Evolutionary conservation across 768 basidiomycete species (phyloP).

Genomic region (Mycena rosella): DNA sequence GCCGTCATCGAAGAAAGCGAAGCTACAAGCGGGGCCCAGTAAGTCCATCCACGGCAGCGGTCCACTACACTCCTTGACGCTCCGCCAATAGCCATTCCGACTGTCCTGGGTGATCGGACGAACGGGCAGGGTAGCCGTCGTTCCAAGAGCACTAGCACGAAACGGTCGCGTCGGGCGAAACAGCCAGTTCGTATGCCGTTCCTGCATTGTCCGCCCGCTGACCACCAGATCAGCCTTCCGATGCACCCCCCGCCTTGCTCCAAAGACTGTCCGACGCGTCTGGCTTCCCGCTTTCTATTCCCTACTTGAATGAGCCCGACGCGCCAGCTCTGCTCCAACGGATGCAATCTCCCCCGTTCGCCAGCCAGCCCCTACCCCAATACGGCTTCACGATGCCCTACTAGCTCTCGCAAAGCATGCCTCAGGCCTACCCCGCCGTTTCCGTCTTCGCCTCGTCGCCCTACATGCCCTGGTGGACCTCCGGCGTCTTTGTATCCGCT

Average conservation of each 20-base stretch:
- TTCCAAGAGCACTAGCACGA: neutral
- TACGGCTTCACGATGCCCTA: neutral
- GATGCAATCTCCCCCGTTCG: neutral
- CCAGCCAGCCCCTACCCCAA: neutral
- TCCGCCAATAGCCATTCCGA: neutral
- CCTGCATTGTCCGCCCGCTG: neutral
- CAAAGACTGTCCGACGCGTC: neutral
- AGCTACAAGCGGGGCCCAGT: neutral
- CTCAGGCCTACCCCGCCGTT: neutral
- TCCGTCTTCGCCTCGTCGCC: neutral
- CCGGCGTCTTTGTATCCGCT: neutral
- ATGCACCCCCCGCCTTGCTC: neutral
- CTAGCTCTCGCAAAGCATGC: neutral
- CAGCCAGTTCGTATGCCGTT: neutral
- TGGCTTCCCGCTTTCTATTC: neutral
- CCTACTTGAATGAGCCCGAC: neutral
- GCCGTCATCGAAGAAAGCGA: neutral
- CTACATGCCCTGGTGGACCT: constrained; percentile 16
- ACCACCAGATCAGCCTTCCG: neutral
- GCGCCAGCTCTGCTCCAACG: neutral
- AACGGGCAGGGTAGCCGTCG: constrained; percentile 2
- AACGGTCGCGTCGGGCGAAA: neutral
- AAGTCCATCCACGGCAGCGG: neutral
- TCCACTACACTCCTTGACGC: neutral
- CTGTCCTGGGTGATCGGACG: constrained; percentile 5